These are phyloP conservation scores for Hemileccinum impolitum DNA, from an alignment of 768 basidiomycete genomes.

Conservation along the genomic window DNA sequence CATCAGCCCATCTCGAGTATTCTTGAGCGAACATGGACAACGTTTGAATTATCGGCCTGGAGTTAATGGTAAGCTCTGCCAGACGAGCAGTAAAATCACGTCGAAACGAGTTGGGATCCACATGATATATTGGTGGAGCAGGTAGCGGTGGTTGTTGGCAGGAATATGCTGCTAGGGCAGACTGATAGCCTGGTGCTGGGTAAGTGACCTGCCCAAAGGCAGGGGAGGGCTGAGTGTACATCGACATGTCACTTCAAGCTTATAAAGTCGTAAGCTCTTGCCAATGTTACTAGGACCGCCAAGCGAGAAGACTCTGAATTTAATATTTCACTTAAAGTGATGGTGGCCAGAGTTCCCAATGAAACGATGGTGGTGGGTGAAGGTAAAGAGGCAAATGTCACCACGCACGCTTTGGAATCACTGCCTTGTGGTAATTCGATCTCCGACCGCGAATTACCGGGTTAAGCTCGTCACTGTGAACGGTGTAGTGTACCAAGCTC, in stretches of 20 bases:
- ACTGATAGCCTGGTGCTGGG: slow-evolving; percentile 45
- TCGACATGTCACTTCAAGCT: slow-evolving; percentile 51
- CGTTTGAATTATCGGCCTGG: slow-evolving; percentile 89
- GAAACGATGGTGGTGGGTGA: slow-evolving; percentile 46
- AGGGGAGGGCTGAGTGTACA: slow-evolving; percentile 61
- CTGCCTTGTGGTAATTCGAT: slow-evolving; percentile 28
- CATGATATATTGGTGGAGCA: slow-evolving; percentile 41
- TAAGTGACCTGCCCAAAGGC: slow-evolving; percentile 58
- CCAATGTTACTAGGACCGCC: slow-evolving; percentile 29
- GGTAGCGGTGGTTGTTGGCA: slow-evolving; percentile 46
- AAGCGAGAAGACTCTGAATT: slow-evolving; percentile 35
- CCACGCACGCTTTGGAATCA: slow-evolving; percentile 24
- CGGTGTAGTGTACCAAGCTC: slow-evolving; percentile 6
- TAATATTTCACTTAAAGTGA: slow-evolving; percentile 51
- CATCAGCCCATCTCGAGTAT: slow-evolving; percentile 69
- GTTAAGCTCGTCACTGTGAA: slow-evolving; percentile 5
- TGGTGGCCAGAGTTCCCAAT: slow-evolving; percentile 35
- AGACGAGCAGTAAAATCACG: slow-evolving; percentile 75
- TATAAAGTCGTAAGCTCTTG: slow-evolving; percentile 32
- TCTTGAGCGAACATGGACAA: slow-evolving; percentile 93
- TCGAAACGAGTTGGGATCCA: slow-evolving; percentile 72
- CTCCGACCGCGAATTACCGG: slow-evolving; percentile 36
- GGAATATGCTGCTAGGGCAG: slow-evolving; percentile 42
- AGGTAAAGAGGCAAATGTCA: slow-evolving; percentile 36
- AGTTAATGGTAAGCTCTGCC: slow-evolving; percentile 86